These are phyloP conservation scores for Umbelopsis isabellina DNA, from an alignment of 192 early-diverging fungal species.

Conservation along the genomic window DNA sequence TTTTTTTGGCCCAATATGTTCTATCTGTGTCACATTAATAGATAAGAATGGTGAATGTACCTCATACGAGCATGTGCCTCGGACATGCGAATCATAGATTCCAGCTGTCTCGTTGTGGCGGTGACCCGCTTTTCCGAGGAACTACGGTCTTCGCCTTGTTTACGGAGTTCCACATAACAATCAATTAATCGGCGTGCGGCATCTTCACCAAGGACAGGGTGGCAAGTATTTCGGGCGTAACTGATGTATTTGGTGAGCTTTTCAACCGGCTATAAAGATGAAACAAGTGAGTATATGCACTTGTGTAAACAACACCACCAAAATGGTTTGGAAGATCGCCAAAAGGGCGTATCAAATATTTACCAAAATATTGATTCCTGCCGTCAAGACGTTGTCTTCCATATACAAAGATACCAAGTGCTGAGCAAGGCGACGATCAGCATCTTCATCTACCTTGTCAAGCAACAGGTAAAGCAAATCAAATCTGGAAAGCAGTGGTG, in stretches of 20 bases:
- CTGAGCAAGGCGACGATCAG: constrained; percentile 85
- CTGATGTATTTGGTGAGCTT: constrained; percentile 90
- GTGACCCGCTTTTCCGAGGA: constrained; percentile 67
- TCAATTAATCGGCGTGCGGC: constrained; percentile 76
- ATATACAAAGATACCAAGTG: constrained; percentile 89
- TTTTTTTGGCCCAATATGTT: neutral
- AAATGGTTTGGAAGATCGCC: neutral
- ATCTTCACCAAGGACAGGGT: constrained; percentile 80
- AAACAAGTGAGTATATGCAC: constrained; percentile 18
- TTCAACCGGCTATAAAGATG: constrained; percentile 66
- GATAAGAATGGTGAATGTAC: constrained; percentile 30
- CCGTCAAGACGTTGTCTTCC: constrained; percentile 59
- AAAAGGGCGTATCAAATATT: neutral
- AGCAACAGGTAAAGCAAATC: constrained; percentile 92
- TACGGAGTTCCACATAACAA: constrained; percentile 83
- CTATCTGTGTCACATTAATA: neutral
- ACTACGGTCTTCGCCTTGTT: constrained; percentile 63
- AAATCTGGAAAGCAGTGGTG: constrained; percentile 94
- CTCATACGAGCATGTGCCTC: constrained; percentile 93
- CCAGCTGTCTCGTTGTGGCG: constrained; percentile 93
- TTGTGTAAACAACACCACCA: constrained; percentile 2
- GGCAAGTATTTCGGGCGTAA: constrained; percentile 76
- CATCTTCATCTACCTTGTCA: constrained; percentile 84
- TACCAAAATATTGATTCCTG: constrained; percentile 48
- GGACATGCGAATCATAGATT: constrained; percentile 95